Conservation (phyloP, 768 basidiomycete genomes). For the Lactarius sanguifluus region DNA sequence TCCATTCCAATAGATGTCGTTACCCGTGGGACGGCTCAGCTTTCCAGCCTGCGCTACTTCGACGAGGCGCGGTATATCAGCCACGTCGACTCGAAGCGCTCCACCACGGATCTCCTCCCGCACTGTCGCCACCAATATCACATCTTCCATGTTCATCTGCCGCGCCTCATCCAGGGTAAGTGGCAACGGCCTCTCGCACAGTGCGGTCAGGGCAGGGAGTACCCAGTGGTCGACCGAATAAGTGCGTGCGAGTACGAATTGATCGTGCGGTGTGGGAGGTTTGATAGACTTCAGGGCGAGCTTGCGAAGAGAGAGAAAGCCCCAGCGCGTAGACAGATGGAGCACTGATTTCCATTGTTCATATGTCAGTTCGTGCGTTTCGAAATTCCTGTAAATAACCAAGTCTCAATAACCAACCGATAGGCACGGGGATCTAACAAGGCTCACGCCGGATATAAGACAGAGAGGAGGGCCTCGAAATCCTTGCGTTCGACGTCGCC, state of each 20-base stretch:
- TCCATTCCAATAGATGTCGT: background rate
- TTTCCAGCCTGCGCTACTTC: background rate
- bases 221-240: slow-evolving; percentile 21
- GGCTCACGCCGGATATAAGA: slow-evolving; percentile 29
- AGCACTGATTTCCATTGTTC: slow-evolving; percentile 36
- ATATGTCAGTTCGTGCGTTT: slow-evolving; percentile 12
- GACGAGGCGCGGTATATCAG: background rate
- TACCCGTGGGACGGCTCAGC: background rate
- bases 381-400: slow-evolving; percentile 1
- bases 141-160: slow-evolving; percentile 17
- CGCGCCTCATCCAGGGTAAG: slow-evolving; percentile 16
- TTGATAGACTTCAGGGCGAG: slow-evolving; percentile 1
- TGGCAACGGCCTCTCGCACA: slow-evolving; percentile 11
- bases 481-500: slow-evolving; percentile 20
- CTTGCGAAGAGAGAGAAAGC: slow-evolving; percentile 33
- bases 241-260: slow-evolving; percentile 10
- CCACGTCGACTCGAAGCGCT: background rate
- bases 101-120: slow-evolving; percentile 22
- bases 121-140: slow-evolving; percentile 17
- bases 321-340: slow-evolving; percentile 35
- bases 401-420: background rate
- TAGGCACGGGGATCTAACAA: background rate
- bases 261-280: slow-evolving; percentile 20
- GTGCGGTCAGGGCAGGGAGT: slow-evolving; percentile 11
- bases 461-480: slow-evolving; percentile 28